phyloP scores from a whole-genome alignment of 768 basidiomycete genomes.

The Pluteus cervinus region DNA sequence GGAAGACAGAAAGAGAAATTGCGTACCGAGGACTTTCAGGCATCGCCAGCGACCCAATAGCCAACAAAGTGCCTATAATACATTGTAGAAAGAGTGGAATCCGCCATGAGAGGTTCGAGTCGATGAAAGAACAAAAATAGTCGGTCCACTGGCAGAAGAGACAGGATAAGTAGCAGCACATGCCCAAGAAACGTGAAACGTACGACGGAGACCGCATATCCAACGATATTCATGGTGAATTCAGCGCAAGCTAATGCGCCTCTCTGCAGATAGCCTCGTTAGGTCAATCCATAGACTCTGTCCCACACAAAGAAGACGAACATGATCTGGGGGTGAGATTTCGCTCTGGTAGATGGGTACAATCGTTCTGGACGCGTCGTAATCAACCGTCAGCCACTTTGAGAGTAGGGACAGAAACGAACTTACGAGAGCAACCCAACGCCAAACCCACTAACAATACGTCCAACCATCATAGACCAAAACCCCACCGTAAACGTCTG shows the following conservation, averaged over 20 bases:
- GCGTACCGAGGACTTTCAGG: slow-evolving; percentile 78
- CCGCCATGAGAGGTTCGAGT: slow-evolving; percentile 79
- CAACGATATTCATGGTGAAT: slow-evolving; percentile 83
- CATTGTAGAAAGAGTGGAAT: slow-evolving; percentile 80
- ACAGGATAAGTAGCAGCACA: not conserved
- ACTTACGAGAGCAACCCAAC: slow-evolving; percentile 75
- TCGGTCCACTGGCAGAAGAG: slow-evolving; percentile 64
- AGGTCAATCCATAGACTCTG: too few relatives aligned
- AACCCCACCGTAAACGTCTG: slow-evolving; percentile 72
- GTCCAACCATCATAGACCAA: slow-evolving; percentile 64
- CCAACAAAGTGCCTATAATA: slow-evolving; percentile 71
- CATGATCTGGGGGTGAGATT: slow-evolving; percentile 84
- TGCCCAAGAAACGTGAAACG: slow-evolving; percentile 20
- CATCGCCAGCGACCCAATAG: slow-evolving; percentile 70
- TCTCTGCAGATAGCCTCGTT: slow-evolving; percentile 41
- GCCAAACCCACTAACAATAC: slow-evolving; percentile 70
- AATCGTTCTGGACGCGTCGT: slow-evolving; percentile 51
- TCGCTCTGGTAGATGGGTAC: slow-evolving; percentile 90
- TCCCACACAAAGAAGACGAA: too few relatives aligned
- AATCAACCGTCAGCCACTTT: too few relatives aligned
- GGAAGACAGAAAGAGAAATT: not conserved
- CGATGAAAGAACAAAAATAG: slow-evolving; percentile 82
- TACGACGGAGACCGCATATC: slow-evolving; percentile 81
- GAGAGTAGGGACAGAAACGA: not conserved
- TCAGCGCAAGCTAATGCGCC: slow-evolving; percentile 88